Base-by-base conservation (phyloP, 2,329 filamentous ascomycete species). In the Penicillium sp. region DNA sequence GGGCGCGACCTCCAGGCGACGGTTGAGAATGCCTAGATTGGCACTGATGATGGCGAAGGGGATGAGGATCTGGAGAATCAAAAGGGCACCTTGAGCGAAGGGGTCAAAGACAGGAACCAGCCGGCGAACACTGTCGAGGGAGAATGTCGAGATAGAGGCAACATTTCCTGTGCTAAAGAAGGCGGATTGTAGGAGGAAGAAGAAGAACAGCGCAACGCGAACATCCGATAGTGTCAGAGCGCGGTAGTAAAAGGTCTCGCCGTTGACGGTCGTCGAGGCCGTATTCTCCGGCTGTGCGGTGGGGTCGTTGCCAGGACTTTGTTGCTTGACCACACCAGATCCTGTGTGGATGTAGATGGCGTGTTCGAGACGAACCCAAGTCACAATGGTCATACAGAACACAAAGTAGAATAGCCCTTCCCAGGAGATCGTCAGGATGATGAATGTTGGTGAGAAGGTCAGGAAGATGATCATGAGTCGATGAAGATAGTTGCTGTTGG, bases 151-250 rank as follows among this genome's bases (percentile, higher is more conserved):
- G 51, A 99, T 77, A 0, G 93, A 97, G 1, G 94, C 94, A 54
- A 99, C 86, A 76, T 99, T 99, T 59, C 94, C 94, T 0, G 93
- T 97, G 75, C 88, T 90, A 82, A 97, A 99, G 75, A 99, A 99
- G 48, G 89, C 94, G 3, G 92, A 93, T 74, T 99, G 94, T 5
- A 99, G 82, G 38, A 99, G 83, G 62, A 91, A 92, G 73, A 99
- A 88, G 81, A 97, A 97, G 79, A 97, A 97, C 6, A 99, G 83
- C 1, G 91, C 88, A 34, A 96, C 88, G 36, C 95, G 89, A 4
- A 88, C 85, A 70, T 99, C 94, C n/a, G 88, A 83, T 5, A 97
- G 80, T 1, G 82, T 86, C 45, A 97, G 81, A 0, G 88, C 80
- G 40, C 93, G 88, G 75, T 83, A 83, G 56, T 61, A 58, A 60